Evolutionary conservation across 2,329 filamentous ascomycete species (phyloP), one percentile per base, ranked within the genome.

Genomic region (Colletotrichum gigasporum): DNA sequence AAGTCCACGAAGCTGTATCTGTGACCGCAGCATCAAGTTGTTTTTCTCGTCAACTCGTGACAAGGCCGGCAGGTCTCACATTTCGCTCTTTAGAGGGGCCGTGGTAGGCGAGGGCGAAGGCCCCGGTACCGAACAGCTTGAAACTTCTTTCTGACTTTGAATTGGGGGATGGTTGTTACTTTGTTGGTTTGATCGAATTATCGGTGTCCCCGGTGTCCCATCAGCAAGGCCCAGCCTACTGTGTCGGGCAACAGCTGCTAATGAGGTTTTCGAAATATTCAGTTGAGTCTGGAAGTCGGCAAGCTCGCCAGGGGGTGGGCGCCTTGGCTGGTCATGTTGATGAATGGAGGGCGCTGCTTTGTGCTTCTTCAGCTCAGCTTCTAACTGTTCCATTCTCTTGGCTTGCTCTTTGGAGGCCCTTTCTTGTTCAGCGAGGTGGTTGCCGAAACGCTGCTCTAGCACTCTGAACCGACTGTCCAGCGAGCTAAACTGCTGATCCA

Each of bases 341-440:
- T 30, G 24, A 5, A 4, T 18, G 1, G 39, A 44, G 51, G 20
- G 11, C 12, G 35, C 11, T n/a, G 32, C n/a, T 12, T 45, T 60
- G 20, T 37, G 30, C 2, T 16, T 20, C 18, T 22, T 39, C 4
- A 61, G 20, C 34, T 53, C 55, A 4, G 48, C 48, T 34, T 64
- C 55, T 14, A 64, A 34, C 20, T 30, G 61, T 12, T 50, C 56
- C 32, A 64, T 24, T 28, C 48, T 45, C 18, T 11, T 44, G 9
- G 48, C 34, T n/a, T 61, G 61, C 24, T 60, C 39, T 14, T 35
- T 28, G 4, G 42, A n/a, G 8, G 34, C 20, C 22, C 24, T 18
- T 4, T 37, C 26, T 14, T 61, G 61, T 10, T 54, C 20, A 16
- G 41, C 8, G 16, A 42, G 5, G 7, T 48, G 56, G 20, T 42